Evolutionary conservation across 495 filamentous ascomycete species (phyloP).

Genomic region (Neurospora hispaniola): DNA sequence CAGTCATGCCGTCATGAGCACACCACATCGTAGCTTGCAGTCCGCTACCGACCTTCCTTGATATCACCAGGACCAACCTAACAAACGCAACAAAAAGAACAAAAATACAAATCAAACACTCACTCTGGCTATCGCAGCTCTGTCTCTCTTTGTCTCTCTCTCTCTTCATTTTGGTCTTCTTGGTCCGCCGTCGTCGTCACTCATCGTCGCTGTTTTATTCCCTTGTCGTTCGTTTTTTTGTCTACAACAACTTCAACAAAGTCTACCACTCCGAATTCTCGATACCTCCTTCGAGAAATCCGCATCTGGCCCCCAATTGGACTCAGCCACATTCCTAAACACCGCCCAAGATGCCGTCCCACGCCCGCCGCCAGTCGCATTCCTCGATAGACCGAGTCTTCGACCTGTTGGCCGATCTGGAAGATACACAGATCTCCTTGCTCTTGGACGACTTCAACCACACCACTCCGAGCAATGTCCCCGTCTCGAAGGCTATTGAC

Average conservation of each 20-base stretch:
- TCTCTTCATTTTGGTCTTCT: neutral
- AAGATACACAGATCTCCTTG: constrained; percentile 22
- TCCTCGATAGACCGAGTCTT: constrained; percentile 32
- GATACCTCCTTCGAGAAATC: neutral
- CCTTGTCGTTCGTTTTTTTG: neutral
- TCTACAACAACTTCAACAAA: neutral
- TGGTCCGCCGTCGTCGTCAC: neutral
- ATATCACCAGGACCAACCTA: neutral
- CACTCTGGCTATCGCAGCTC: neutral
- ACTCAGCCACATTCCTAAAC: neutral
- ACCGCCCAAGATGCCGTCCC: constrained; percentile 20
- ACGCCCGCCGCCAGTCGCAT: constrained; percentile 21
- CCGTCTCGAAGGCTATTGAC: constrained; percentile 25
- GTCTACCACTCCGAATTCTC: neutral
- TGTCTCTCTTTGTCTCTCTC: neutral
- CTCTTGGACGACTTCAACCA: constrained; percentile 29
- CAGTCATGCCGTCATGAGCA: neutral
- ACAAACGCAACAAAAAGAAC: neutral
- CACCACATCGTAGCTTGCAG: neutral
- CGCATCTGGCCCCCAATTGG: neutral
- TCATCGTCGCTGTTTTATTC: neutral
- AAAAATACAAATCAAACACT: neutral
- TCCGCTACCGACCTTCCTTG: neutral
- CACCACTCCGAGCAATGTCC: constrained; percentile 28
- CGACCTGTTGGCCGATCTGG: constrained; percentile 28